Conservation (phyloP, 1,139 yeast genomes). For the Magnusiomyces suaveolens region DNA sequence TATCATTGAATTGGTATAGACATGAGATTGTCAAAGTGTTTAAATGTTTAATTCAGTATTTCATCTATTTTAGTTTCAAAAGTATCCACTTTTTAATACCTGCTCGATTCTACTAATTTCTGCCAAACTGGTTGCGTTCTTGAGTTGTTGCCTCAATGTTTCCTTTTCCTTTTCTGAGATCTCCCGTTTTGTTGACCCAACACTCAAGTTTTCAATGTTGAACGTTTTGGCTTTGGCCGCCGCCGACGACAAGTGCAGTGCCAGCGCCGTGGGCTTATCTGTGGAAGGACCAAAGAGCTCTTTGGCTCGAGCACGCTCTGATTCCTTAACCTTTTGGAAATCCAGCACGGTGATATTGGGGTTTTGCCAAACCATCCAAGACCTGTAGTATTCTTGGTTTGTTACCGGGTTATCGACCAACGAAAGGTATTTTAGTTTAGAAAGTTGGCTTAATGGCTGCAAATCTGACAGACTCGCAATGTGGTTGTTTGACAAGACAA, state of each 20-base stretch:
- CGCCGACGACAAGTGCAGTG: slow-evolving; percentile 24
- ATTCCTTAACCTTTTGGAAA: slow-evolving; percentile 48
- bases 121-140: slow-evolving; percentile 54
- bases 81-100: slow-evolving; percentile 36
- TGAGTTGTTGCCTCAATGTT: slow-evolving; percentile 44
- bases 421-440: slow-evolving; percentile 40
- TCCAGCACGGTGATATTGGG: slow-evolving; percentile 61
- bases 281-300: slow-evolving; percentile 39
- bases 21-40: too few species aligned
- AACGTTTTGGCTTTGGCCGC: slow-evolving; percentile 15
- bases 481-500: slow-evolving; percentile 48
- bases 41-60: too few species aligned
- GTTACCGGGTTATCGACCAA: slow-evolving; percentile 57
- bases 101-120: slow-evolving; percentile 68
- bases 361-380: slow-evolving; percentile 48
- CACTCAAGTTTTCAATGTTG: slow-evolving; percentile 3
- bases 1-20: too few species aligned
- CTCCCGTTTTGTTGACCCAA: slow-evolving; percentile 29
- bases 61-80: too few species aligned
- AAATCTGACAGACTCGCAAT: slow-evolving; percentile 38
- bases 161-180: slow-evolving; percentile 48
- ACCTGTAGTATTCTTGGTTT: slow-evolving; percentile 46
- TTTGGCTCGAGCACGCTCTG: slow-evolving; percentile 42
- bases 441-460: slow-evolving; percentile 33
- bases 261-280: slow-evolving; percentile 29